Conservation (phyloP, 2,329 filamentous ascomycete species). For the Fusarium gaditjirri region DNA sequence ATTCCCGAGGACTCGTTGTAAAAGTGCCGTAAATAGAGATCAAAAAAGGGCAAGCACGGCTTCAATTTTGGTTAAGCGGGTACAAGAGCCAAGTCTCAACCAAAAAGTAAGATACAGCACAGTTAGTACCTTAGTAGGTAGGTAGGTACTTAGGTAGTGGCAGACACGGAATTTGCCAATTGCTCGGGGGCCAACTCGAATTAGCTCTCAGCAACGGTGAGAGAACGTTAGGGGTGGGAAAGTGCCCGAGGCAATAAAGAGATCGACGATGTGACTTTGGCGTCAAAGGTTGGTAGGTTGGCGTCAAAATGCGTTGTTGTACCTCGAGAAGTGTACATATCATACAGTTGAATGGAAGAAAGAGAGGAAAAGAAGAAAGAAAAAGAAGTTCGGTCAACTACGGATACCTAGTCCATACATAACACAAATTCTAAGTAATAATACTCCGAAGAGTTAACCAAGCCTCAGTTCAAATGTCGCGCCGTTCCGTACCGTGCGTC, state of each 20-base stretch:
- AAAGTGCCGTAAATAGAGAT: slow-evolving; percentile 21
- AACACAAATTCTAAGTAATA: slow-evolving; percentile 18
- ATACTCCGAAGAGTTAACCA: slow-evolving; percentile 3
- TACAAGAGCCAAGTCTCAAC: slow-evolving; percentile 20
- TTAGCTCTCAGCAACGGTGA: slow-evolving; percentile 4
- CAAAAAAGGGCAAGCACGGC: slow-evolving; percentile 11
- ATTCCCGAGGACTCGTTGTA: slow-evolving; percentile 7
- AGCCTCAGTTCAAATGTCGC: slow-evolving; percentile 15
- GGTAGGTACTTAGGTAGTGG: neutral
- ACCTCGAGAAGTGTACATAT: slow-evolving; percentile 3
- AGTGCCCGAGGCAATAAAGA: neutral
- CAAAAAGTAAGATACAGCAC: slow-evolving; percentile 6
- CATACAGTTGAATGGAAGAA: neutral
- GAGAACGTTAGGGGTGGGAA: neutral
- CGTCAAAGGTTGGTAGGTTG: slow-evolving; percentile 2
- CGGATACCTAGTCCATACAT: slow-evolving; percentile 12
- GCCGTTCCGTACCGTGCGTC: slow-evolving; percentile 9
- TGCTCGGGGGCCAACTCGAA: neutral
- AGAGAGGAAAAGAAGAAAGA: neutral
- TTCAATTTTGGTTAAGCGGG: slow-evolving; percentile 10
- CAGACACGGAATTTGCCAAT: neutral
- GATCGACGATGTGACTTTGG: slow-evolving; percentile 12
- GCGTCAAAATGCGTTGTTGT: slow-evolving; percentile 12
- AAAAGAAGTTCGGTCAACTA: slow-evolving; percentile 6
- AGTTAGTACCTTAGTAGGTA: neutral